These are phyloP conservation scores for Trichoderma atroviride DNA, from an alignment of 2,329 filamentous ascomycete genomes.

Conservation along the genomic window DNA sequence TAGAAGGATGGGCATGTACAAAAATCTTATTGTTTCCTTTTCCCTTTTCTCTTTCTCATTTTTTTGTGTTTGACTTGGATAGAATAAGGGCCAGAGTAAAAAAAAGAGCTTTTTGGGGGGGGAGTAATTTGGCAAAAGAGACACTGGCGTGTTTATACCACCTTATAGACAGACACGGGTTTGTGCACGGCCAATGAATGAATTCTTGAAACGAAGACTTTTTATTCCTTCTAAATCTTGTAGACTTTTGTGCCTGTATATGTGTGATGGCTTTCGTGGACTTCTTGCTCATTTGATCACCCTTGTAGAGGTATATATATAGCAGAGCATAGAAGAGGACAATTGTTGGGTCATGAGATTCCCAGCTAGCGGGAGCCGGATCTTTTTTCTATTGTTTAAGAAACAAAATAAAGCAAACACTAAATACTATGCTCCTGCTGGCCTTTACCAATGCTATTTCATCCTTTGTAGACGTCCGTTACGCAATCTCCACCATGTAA, in stretches of 20 bases:
- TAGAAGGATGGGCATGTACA: conserved; percentile 29
- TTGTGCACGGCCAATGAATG: conserved; percentile 22
- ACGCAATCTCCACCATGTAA: neutral
- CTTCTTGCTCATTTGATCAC: neutral
- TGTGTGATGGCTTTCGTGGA: neutral
- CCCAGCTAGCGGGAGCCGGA: neutral
- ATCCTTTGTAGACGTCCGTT: neutral
- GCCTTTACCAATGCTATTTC: neutral
- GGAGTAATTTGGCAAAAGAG: conserved; percentile 25
- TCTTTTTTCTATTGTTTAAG: neutral
- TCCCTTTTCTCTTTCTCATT: neutral
- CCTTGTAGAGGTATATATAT: neutral
- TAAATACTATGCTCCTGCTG: conserved; percentile 1
- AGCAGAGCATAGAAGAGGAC: neutral
- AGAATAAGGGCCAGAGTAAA: conserved; percentile 23
- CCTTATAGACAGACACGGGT: neutral
- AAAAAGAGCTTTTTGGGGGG: neutral
- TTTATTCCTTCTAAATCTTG: neutral
- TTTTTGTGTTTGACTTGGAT: conserved; percentile 28
- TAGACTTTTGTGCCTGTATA: neutral
- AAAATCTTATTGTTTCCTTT: neutral
- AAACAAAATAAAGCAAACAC: neutral
- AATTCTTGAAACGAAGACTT: conserved; percentile 25
- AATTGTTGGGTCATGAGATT: neutral
- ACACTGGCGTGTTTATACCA: conserved; percentile 22